These are phyloP conservation scores for Saksenaea oblongispora DNA, from an alignment of 371 early-diverging fungal genomes.

Conservation along the genomic window DNA sequence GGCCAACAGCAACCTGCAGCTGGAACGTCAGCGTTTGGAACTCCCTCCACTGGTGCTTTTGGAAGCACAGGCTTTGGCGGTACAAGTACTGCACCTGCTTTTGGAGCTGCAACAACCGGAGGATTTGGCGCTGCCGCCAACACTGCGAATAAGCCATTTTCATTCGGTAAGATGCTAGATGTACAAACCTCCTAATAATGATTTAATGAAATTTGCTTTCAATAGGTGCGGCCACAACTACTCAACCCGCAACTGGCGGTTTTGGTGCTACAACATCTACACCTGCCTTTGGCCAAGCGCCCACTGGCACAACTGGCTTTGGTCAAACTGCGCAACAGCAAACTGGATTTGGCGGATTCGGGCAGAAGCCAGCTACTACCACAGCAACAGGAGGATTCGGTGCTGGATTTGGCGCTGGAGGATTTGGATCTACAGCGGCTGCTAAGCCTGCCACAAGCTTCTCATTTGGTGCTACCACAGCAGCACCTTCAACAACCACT, in stretches of 20 bases:
- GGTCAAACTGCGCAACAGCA: slow-evolving; percentile 26
- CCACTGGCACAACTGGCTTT: slow-evolving; percentile 19
- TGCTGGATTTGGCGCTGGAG: slow-evolving; percentile 45
- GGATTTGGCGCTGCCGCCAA: slow-evolving; percentile 9
- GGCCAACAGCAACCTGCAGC: slow-evolving; percentile 20
- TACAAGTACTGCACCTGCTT: slow-evolving; percentile 24
- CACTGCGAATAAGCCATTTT: not conserved
- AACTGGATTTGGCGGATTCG: slow-evolving; percentile 33
- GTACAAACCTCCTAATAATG: not conserved
- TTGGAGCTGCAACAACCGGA: slow-evolving; percentile 27
- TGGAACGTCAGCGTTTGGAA: slow-evolving; percentile 25
- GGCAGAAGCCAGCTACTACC: slow-evolving; percentile 32
- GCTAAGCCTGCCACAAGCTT: slow-evolving; percentile 50
- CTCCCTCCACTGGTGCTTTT: slow-evolving; percentile 23
- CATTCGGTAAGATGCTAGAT: not conserved
- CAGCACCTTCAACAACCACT: slow-evolving; percentile 20
- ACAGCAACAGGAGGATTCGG: slow-evolving; percentile 31
- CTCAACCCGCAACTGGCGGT: slow-evolving; percentile 10
- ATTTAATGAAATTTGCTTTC: not conserved
- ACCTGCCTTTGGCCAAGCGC: slow-evolving; percentile 36
- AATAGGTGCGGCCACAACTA: not conserved
- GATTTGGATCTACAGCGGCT: slow-evolving; percentile 47
- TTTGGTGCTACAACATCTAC: slow-evolving; percentile 36
- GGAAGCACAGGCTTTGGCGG: slow-evolving; percentile 22
- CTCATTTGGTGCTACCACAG: slow-evolving; percentile 45